A percentile compares a stretch with the other conserved stretches of the same genome.
Conservation (phyloP, 1,284 basidiomycete species). For the Boletus mariae region DNA sequence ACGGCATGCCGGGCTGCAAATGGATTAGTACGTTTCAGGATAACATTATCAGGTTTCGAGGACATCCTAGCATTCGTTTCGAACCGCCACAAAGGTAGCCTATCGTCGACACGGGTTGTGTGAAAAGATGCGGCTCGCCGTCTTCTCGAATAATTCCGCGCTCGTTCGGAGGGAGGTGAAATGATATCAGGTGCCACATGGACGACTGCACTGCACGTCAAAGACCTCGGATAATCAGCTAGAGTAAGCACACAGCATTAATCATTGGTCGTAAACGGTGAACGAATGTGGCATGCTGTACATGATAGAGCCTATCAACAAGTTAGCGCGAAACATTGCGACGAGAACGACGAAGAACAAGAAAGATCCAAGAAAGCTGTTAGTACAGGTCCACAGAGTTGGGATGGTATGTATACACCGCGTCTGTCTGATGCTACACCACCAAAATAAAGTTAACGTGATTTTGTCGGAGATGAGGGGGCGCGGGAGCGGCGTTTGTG, state of each 20-base stretch:
- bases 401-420: constrained; percentile 13
- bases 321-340: constrained; percentile 13
- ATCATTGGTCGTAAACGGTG: constrained; percentile 3
- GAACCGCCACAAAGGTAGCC: constrained; percentile 7
- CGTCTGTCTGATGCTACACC: constrained; percentile 7
- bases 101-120: neutral
- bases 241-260: constrained; percentile 9
- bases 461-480: constrained; percentile 22
- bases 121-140: neutral
- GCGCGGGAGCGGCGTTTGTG: constrained; percentile 31
- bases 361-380: constrained; percentile 3
- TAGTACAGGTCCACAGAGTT: constrained; percentile 17
- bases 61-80: constrained; percentile 8
- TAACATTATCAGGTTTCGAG: neutral
- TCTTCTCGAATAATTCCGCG: neutral
- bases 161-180: neutral
- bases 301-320: constrained; percentile 1
- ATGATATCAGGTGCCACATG: neutral
- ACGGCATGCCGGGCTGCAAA: neutral
- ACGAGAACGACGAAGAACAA: constrained; percentile 1
- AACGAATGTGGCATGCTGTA: constrained; percentile 7
- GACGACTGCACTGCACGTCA: neutral
- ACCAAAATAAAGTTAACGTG: constrained; percentile 13
- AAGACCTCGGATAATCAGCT: constrained; percentile 4
- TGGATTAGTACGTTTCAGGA: neutral